Conservation (phyloP, 108 stramenopile genomes). For the Thalassiosira profunda region DNA sequence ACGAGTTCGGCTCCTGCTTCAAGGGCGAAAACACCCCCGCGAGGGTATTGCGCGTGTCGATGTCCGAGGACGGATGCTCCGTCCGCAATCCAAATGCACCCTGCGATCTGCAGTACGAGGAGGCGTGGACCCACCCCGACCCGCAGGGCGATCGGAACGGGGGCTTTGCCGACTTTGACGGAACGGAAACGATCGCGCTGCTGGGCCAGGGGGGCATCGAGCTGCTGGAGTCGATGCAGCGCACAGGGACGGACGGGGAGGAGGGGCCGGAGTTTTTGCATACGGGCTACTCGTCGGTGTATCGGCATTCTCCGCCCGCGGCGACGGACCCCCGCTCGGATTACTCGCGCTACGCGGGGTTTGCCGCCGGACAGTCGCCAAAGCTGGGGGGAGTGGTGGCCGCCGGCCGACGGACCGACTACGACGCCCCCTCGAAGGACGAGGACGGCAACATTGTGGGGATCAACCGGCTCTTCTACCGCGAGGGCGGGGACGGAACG, state of each 20-base stretch:
- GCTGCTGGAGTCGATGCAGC: neutral
- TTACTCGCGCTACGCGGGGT: constrained; percentile 11
- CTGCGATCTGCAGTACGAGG: neutral
- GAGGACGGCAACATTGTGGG: constrained; percentile 1
- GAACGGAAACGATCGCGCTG: neutral
- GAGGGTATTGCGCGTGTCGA: neutral
- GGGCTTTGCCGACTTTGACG: constrained; percentile 11
- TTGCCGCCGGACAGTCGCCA: constrained; percentile 2
- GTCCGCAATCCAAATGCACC: neutral
- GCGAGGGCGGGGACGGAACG: neutral
- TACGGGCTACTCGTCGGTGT: neutral
- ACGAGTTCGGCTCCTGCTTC: constrained; percentile 1
- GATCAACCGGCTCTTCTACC: constrained; percentile 3
- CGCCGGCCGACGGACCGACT: constrained; percentile 20
- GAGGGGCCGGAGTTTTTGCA: neutral
- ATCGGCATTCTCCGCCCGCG: neutral
- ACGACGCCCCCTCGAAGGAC: constrained; percentile 2
- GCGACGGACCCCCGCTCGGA: constrained; percentile 9
- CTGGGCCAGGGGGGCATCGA: constrained; percentile 17
- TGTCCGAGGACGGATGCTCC: neutral
- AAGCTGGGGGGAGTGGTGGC: neutral
- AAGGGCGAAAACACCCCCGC: constrained; percentile 12
- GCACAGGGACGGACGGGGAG: neutral
- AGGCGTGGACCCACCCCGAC: neutral
- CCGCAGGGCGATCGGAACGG: constrained; percentile 14